Base-by-base conservation (phyloP, 208 protist genomes). In the Endotrypanum monterogeii region DNA sequence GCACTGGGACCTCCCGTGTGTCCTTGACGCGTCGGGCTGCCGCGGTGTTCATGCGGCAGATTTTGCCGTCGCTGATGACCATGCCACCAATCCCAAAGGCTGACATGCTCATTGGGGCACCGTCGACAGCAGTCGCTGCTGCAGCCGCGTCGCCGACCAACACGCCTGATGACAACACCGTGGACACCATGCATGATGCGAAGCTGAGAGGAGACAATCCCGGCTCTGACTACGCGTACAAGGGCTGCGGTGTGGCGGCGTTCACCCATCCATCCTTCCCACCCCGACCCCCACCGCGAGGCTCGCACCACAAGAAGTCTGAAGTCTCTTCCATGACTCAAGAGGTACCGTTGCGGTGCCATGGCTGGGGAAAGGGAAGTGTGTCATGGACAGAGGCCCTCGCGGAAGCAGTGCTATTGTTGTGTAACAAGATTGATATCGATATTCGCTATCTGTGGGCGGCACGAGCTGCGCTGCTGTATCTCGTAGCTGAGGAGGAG, bases 341-440 rank as follows among this genome's bases (percentile, higher is more conserved):
- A 16, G 35, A 14, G 16, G 60, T 11, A 23, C 12, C 20, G 8
- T 9, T 20, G 44, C 46, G 7, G 44, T 11, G 2, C 20, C 48
- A 2, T 12, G 37, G 3, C 44, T 68, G 54, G 14, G 66, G 74
- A 25, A 61, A n/a, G 11, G 76, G 76, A 7, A 1, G 60, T 14
- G 63, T 80, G 18, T 46, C 76, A 37, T 80, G 76, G 76, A 76
- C 70, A n/a, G 48, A 51, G 25, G 39, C 51, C 55, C 12, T 80
- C 16, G 76, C 76, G 11, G 63, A 80, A 32, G 25, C 70, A 6
- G n/a, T 65, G 37, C 76, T 80, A 56, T 57, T 76, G 25, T 41
- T 54, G 25, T 39, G 30, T 3, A 39, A 41, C 18, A 41, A 28
- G n/a, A 23, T 69, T 32, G 23, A 57, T 14, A 2, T 48, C 3